Conservation (phyloP, 1,284 basidiomycete genomes). For the Trichosporon coremiiforme region DNA sequence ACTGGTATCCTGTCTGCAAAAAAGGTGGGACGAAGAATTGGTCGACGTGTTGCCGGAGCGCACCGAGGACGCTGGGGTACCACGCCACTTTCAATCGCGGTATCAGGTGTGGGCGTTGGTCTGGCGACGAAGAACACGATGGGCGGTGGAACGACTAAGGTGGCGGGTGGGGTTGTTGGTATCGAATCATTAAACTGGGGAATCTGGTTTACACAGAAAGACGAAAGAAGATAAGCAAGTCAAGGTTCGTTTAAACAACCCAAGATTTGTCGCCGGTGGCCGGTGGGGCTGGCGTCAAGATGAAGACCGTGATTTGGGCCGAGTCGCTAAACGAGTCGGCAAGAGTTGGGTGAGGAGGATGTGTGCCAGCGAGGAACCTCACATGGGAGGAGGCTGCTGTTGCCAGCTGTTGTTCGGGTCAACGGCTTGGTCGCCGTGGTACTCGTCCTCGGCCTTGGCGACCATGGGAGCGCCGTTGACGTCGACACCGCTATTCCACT, state of each 20-base stretch:
- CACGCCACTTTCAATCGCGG: neutral
- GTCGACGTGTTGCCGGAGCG: no score
- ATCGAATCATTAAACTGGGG: conserved; percentile 8
- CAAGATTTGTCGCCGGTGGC: neutral
- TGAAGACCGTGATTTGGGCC: conserved; percentile 7
- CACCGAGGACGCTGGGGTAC: no score
- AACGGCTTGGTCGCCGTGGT: conserved; percentile 2
- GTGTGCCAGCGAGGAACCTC: neutral
- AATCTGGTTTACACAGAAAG: neutral
- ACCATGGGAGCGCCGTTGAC: conserved; percentile 11
- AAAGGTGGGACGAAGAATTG: neutral
- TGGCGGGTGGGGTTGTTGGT: neutral
- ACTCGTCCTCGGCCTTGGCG: conserved; percentile 5
- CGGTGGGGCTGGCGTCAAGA: neutral
- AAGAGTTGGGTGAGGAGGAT: no score
- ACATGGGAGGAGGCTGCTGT: conserved; percentile 16
- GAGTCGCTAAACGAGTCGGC: no score
- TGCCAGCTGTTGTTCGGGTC: conserved; percentile 7
- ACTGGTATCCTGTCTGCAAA: neutral
- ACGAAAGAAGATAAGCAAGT: neutral
- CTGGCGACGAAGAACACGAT: neutral
- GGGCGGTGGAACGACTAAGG: no score
- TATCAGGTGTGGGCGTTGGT: neutral
- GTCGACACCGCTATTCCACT: conserved; percentile 18
- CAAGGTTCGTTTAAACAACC: conserved; percentile 11